Evolutionary conservation across 108 stramenopile genomes (phyloP), one percentile per base, ranked within the genome.

Genomic region (Cylindrotheca closterium): DNA sequence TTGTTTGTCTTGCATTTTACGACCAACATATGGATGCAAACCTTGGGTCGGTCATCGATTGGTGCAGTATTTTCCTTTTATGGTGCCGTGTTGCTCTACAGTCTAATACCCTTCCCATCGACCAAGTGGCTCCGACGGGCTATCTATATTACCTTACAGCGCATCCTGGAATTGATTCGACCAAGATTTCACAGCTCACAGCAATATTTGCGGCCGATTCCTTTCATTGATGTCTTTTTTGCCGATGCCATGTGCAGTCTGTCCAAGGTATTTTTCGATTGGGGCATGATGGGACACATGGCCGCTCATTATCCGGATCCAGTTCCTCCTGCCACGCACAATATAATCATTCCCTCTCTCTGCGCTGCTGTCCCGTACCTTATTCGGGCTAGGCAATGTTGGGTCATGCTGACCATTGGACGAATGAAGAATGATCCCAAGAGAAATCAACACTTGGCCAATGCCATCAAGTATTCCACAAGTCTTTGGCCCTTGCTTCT

Each of bases 241-340:
- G 92, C 92, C 24, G 92, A 93, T 88, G 86, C 83, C 68, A 82
- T 89, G 85, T 93, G 92, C 59, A 77, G 74, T 2, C 56, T 93
- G 48, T 72, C 69, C 68, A 93, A 93, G 55, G 92, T 93, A 1
- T 90, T 93, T 60, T 93, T 93, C 68, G 92, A 93, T 77, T 90
- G 88, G 92, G 92, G 92, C 0, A 90, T 93, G 85, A 56, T 93
- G 32, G 67, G 78, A 48, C 88, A 88, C 63, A 67, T 87, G 77
- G 87, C 87, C 1, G 69, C 69, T 52, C 87, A 93, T 65, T 92
- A 89, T 82, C 92, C 92, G 8, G 51, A 86, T 31, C 87, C 88
- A 0, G 87, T 80, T 0, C 88, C 88, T 1, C 61, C 75, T 45
- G 73, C 73, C 3, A 55, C 77, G 4, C 81, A 93, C 58, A 79